Conservation (phyloP, 148 eudicot species). For the Rhododendron mucronatum region DNA sequence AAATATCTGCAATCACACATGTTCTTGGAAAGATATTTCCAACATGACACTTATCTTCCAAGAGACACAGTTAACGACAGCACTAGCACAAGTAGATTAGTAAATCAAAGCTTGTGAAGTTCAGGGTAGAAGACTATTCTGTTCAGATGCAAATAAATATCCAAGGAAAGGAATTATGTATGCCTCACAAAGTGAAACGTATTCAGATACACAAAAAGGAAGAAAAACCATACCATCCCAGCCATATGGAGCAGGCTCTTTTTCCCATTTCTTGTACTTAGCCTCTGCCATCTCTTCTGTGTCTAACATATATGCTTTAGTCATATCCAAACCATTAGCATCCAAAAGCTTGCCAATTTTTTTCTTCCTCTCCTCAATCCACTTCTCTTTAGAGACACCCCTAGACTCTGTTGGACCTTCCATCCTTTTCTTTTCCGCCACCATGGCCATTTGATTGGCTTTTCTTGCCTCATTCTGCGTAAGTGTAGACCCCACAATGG, state of each 20-base stretch:
- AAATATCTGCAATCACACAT: not conserved
- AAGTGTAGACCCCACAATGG: not conserved
- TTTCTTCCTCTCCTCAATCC: constrained; percentile 98
- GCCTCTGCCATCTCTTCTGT: constrained; percentile 84
- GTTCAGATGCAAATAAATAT: not conserved
- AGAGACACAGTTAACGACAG: not conserved
- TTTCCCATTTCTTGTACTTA: constrained; percentile 96
- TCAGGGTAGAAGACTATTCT: not conserved
- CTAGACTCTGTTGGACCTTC: constrained; percentile 80
- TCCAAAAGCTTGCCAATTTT: constrained; percentile 84
- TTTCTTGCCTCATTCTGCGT: constrained; percentile 52
- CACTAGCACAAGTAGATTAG: not conserved
- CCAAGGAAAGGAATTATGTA: not conserved
- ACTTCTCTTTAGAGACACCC: constrained; percentile 93
- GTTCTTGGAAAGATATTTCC: not conserved
- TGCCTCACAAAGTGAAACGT: not conserved
- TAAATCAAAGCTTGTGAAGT: not conserved
- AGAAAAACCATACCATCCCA: constrained; percentile 75
- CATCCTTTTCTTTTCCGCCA: constrained; percentile 31
- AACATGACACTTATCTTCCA: not conserved
- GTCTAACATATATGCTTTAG: constrained; percentile 87
- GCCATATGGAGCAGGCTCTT: constrained; percentile 88
- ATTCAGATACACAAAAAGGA: not conserved
- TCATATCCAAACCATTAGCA: constrained; percentile 91
- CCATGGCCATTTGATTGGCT: constrained; percentile 22